Base-by-base conservation (phyloP, 164 flowering plant species). In the Akebia trifoliata region DNA sequence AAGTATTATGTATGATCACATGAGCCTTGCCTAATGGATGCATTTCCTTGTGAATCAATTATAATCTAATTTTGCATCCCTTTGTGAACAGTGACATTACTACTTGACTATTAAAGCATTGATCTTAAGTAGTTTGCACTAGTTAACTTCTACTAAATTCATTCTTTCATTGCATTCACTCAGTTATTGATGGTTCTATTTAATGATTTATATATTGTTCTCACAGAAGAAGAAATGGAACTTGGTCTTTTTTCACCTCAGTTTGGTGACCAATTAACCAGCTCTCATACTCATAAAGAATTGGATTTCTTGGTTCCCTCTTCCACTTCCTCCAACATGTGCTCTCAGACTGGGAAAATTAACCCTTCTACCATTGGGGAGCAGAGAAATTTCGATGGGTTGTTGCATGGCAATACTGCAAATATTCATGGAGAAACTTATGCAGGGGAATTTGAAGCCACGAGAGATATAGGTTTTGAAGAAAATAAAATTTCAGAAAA, bases 211-310 rank as follows among this genome's bases (percentile, higher is more conserved):
- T 21, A 26, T 48, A n/a, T 40, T 59, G 14, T 54, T 60, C 20
- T 30, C 39, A 1, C 84, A 87, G 97, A 81, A 55, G 77, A 78
- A 62, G 97, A 91, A 71, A 81, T 63, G 39, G 18, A 26, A 43
- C 8, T 0, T 1, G 78, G 63, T 20, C 3, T 0, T 59, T 88
- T 72, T 70, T 88, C 96, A 1, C 96, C 92, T 0, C 80, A 83
- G 64, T 43, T 83, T 54, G 72, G 58, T 63, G 61, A 31, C 52
- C 45, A 30, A 61, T 44, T 51, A n/a, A n/a, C 57, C 50, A 56
- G 60, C 32, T 59, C 58, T 18, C 47, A 68, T 58, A 35, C 51
- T 48, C 47, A 57, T 39, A 18, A 59, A 35, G 63, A 46, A 32
- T n/a, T 38, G 34, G 44, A 50, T 49, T 42, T 14, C 56, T 28